A percentile compares a stretch with the other conserved stretches of the same genome.
Conservation (phyloP, 1,139 yeast genomes). For the Debaryomyces udenii region DNA sequence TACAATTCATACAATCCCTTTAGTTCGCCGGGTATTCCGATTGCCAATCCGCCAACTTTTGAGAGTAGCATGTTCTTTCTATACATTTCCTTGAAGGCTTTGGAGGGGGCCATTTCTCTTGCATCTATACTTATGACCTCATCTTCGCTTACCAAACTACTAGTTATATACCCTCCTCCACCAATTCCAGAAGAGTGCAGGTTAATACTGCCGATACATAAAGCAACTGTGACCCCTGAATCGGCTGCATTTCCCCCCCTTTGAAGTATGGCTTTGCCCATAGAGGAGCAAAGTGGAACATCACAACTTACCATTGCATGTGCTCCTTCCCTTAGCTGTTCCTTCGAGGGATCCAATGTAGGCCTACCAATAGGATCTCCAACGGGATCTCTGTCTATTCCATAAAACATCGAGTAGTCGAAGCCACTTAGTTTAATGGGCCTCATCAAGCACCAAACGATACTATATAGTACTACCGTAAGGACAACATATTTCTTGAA, state of each 20-base stretch:
- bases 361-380: conserved; percentile 38
- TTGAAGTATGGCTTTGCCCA: conserved; percentile 64
- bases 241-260: conserved; percentile 86
- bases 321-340: conserved; percentile 32
- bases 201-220: conserved; percentile 84
- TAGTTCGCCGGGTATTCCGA: conserved; percentile 88
- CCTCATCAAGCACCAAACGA: conserved; percentile 2
- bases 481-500: conserved; percentile 1
- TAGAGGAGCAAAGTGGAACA: conserved; percentile 66
- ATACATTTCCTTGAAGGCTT: conserved; percentile 69
- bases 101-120: conserved; percentile 80
- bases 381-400: conserved; percentile 25
- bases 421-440: conserved; percentile 2
- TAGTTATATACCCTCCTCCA: conserved; percentile 82
- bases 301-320: conserved; percentile 80
- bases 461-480: neutral
- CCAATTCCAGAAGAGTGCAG: conserved; percentile 91
- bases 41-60: conserved; percentile 80
- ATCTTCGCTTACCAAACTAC: conserved; percentile 43
- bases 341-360: conserved; percentile 32
- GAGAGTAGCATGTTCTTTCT: conserved; percentile 47
- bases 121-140: conserved; percentile 75
- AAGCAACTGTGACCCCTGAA: conserved; percentile 85
- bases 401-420: conserved; percentile 9
- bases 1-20: conserved; percentile 73